Percentiles rank a stretch among this genome's conserved stretches.
Conservation (phyloP, 164 flowering plant genomes). For the Vitis amurensis region DNA sequence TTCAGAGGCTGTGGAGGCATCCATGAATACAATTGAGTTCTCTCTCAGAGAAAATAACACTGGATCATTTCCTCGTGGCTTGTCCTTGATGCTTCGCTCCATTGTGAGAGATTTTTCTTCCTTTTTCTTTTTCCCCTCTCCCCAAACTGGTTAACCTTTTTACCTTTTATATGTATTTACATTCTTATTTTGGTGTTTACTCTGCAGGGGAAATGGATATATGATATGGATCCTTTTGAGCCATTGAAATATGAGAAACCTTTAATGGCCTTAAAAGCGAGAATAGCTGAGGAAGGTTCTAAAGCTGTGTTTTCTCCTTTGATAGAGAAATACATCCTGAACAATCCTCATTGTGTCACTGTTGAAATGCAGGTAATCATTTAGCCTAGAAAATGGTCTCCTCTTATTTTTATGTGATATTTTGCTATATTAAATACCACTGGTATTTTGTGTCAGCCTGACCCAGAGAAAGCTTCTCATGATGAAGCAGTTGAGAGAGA, state of each 20-base stretch:
- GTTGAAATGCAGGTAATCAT: constrained; percentile 88
- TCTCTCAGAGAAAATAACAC: constrained; percentile 97
- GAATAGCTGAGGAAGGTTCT: constrained; percentile 83
- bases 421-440: background rate
- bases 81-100: constrained; percentile 95
- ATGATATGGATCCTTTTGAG: constrained; percentile 96
- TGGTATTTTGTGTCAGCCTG: constrained; percentile 63
- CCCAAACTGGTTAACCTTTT: background rate
- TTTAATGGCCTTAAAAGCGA: constrained; percentile 64
- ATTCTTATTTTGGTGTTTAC: constrained; percentile 11
- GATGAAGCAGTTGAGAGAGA: constrained; percentile 88
- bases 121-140: background rate
- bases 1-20: constrained; percentile 88
- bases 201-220: constrained; percentile 90
- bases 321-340: constrained; percentile 79
- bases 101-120: constrained; percentile 47
- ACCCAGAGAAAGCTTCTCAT: constrained; percentile 84
- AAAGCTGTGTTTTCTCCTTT: constrained; percentile 93
- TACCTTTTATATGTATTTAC: background rate
- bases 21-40: constrained; percentile 98
- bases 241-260: constrained; percentile 95
- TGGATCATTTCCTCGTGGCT: constrained; percentile 96
- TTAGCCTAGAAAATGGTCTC: background rate
- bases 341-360: constrained; percentile 85
- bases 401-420: constrained; percentile 2